These are phyloP conservation scores for Ophiostoma sp. DNA, from an alignment of 2,329 filamentous ascomycete genomes.

Conservation along the genomic window DNA sequence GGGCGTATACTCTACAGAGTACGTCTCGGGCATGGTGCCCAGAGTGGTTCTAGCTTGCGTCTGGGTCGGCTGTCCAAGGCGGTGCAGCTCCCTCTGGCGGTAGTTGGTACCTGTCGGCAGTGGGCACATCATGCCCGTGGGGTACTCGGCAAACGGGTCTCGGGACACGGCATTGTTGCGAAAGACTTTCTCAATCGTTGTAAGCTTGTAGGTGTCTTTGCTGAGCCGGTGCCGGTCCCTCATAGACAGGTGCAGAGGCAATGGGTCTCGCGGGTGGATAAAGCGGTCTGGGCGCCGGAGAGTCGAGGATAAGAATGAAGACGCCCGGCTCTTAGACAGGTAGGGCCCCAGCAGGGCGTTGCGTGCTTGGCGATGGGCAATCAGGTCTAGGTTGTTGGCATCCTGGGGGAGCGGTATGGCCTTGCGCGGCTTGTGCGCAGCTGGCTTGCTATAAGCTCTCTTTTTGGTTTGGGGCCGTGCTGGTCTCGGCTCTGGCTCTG, in stretches of 20 bases:
- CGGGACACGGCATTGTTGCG: slow-evolving; percentile 39
- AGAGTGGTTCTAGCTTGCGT: slow-evolving; percentile 32
- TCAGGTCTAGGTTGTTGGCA: slow-evolving; percentile 10
- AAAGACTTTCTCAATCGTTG: slow-evolving; percentile 41
- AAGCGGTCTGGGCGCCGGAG: slow-evolving; percentile 44
- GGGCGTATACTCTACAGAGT: slow-evolving; percentile 14
- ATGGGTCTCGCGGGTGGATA: slow-evolving; percentile 41
- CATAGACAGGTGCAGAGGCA: slow-evolving; percentile 30
- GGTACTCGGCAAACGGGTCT: slow-evolving; percentile 41
- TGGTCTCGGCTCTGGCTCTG: background rate
- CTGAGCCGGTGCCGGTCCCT: slow-evolving; percentile 45
- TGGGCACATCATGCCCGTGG: slow-evolving; percentile 29
- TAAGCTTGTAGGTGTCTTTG: slow-evolving; percentile 41
- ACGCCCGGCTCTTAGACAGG: background rate
- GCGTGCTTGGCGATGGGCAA: slow-evolving; percentile 18
- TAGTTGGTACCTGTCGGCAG: slow-evolving; percentile 29
- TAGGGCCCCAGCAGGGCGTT: background rate
- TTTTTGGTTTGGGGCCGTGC: background rate
- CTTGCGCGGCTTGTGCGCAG: background rate
- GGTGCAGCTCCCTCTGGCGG: slow-evolving; percentile 31
- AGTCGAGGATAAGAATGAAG: slow-evolving; percentile 26
- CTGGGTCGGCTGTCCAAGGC: slow-evolving; percentile 29
- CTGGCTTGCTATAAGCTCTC: background rate
- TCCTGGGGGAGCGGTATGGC: background rate
- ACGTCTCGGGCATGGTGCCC: slow-evolving; percentile 22